Conservation (phyloP, 768 basidiomycete species). For the Steccherinum ochraceum region DNA sequence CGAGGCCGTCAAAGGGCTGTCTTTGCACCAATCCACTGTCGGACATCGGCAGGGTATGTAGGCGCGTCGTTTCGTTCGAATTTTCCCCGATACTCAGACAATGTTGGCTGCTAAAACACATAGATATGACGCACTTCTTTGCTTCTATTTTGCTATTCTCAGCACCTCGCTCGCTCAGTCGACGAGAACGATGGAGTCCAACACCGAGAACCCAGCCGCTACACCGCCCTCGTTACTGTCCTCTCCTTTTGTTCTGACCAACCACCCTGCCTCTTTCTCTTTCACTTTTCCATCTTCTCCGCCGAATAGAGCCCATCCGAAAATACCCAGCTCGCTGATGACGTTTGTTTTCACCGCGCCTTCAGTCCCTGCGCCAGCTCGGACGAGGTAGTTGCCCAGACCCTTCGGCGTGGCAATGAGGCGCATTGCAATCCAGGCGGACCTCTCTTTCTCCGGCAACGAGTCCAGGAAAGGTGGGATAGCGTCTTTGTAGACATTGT, state of each 20-base stretch:
- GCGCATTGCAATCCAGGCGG: constrained; percentile 96
- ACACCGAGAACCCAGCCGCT: constrained; percentile 44
- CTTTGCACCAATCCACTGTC: no score
- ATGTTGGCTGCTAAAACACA: no score
- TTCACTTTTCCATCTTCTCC: constrained; percentile 31
- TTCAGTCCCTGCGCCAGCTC: constrained; percentile 43
- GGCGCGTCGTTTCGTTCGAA: no score
- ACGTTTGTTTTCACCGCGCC: constrained; percentile 56
- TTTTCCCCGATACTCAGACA: no score
- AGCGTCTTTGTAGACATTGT: constrained; percentile 84
- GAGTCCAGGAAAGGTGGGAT: constrained; percentile 72
- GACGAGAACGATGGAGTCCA: constrained; percentile 36
- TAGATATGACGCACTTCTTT: neutral
- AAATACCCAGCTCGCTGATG: constrained; percentile 88
- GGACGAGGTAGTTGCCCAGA: constrained; percentile 67
- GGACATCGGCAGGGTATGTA: no score
- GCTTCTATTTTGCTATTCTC: constrained; percentile 1
- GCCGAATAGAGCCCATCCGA: constrained; percentile 82
- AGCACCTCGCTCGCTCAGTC: constrained; percentile 14
- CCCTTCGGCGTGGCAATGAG: constrained; percentile 75
- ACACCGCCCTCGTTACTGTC: constrained; percentile 90
- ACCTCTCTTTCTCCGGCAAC: constrained; percentile 53
- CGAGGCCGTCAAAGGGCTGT: no score
- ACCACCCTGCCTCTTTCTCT: constrained; percentile 72
- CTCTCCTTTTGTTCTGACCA: constrained; percentile 85